Evolutionary conservation across 2,329 filamentous ascomycete genomes (phyloP), one percentile per base, ranked within the genome.

Genomic region (Hypoxylon sp.): DNA sequence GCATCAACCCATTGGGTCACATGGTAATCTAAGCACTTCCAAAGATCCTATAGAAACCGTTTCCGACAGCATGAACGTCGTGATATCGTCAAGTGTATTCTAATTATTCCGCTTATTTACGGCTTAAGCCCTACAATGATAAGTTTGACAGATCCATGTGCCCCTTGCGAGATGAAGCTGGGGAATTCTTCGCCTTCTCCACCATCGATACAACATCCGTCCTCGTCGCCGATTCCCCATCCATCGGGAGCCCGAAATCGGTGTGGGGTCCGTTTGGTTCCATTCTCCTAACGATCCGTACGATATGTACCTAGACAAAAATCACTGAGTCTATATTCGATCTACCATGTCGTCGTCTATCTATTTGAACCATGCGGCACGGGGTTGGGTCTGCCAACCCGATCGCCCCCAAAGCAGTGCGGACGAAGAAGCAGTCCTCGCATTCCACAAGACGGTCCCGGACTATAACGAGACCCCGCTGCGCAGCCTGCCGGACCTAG

Each of bases 401-500:
- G 45, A 47, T 19, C 32, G 35, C 25, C 35, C 53, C 7, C 55
- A 56, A 26, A 37, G 41, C n/a, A 26, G 8, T 13, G 54, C 49
- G 25, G 54, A 45, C 29, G 44, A 57, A 29, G 41, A 23, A 13
- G 51, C 49, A 2, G 46, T 66, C 19, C 60, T 63, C 7, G 46
- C 59, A 32, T 65, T 66, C 45, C 64, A 66, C 43, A 43, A 59
- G 52, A 61, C 62, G 2, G 34, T 66, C 5, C 60, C 64, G 7
- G 62, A 60, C 21, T 66, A 66, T 47, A 61, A 59, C 43, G 52
- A 57, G 37, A 66, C 64, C 8, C 36, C 19, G 20, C 44, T 66
- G 29, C 64, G 57, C 46, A 21, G 55, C 2, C 40, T 66, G 2
- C 59, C 62, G 6, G 61, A 70, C 0, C 57, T 90, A 1, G 86